Percentiles rank a stretch among this genome's conserved stretches.
Evolutionary conservation across 768 basidiomycete genomes (phyloP).

Genomic region (Termitomyces sp.): DNA sequence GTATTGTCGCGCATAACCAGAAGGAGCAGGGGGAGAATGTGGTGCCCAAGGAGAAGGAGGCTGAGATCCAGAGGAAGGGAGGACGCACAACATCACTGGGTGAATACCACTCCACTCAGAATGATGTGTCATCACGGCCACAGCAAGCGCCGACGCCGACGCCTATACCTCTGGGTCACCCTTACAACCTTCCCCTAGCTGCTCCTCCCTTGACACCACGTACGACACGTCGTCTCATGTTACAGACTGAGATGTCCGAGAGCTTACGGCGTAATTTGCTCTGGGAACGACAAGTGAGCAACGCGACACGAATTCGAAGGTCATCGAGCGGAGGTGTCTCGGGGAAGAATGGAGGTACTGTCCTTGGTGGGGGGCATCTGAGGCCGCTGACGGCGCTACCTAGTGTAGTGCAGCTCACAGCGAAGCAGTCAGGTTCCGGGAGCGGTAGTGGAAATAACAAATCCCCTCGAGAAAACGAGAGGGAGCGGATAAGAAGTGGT

Average conservation of each 20-base stretch:
- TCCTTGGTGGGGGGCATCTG: constrained; percentile 17
- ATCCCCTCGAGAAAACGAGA: constrained; percentile 1
- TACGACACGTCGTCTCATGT: constrained; percentile 80
- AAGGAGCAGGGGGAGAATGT: constrained; percentile 14
- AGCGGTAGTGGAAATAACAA: neutral
- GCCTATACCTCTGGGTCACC: constrained; percentile 57
- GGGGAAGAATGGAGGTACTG: constrained; percentile 12
- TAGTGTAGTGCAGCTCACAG: constrained; percentile 35
- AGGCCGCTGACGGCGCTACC: constrained; percentile 28
- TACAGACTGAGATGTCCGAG: constrained; percentile 81
- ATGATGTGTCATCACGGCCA: neutral
- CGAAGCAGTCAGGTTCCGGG: constrained; percentile 21
- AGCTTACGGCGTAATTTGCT: constrained; percentile 74
- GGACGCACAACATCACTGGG: neutral
- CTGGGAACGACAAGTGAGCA: constrained; percentile 70
- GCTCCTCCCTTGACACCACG: constrained; percentile 73
- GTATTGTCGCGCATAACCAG: constrained; percentile 20
- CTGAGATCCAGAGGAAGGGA: neutral
- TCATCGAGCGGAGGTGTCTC: constrained; percentile 22
- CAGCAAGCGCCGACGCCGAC: constrained; percentile 21
- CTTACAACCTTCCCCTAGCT: constrained; percentile 69
- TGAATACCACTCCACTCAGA: neutral
- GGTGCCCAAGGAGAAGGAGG: constrained; percentile 17
- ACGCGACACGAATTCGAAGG: constrained; percentile 34
- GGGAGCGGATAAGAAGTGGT: constrained; percentile 14